phyloP scores from a whole-genome alignment of 2,329 filamentous ascomycete genomes.

The Monosporascus sp. region DNA sequence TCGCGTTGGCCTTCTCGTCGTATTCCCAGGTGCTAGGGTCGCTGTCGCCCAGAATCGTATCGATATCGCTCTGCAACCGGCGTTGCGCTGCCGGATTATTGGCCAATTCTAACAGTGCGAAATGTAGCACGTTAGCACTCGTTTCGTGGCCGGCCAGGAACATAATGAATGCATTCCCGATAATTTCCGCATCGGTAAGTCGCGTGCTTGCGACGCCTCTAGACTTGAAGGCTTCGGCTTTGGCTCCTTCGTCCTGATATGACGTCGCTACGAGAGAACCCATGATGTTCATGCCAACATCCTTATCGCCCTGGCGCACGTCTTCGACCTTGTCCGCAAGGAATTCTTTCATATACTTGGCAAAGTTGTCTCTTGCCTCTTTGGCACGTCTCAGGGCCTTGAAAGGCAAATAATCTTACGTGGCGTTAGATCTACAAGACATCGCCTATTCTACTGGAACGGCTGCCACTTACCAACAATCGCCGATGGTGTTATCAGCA shows the following conservation, averaged over 20 bases:
- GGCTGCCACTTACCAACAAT: slow-evolving; percentile 38
- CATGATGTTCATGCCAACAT: slow-evolving; percentile 50
- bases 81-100: slow-evolving; percentile 59
- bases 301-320: slow-evolving; percentile 28
- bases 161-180: slow-evolving; percentile 67
- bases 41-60: slow-evolving; percentile 54
- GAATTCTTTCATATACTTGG: slow-evolving; percentile 65
- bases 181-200: slow-evolving; percentile 57
- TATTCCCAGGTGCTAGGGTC: slow-evolving; percentile 64
- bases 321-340: slow-evolving; percentile 52
- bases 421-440: slow-evolving; percentile 2
- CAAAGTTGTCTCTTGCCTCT: slow-evolving; percentile 56
- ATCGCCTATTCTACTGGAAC: not conserved
- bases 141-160: slow-evolving; percentile 76
- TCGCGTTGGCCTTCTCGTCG: slow-evolving; percentile 56
- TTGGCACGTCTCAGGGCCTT: slow-evolving; percentile 45
- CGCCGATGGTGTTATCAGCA: slow-evolving; percentile 55
- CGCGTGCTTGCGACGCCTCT: slow-evolving; percentile 17
- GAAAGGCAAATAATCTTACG: slow-evolving; percentile 38
- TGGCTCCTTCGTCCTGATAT: slow-evolving; percentile 23
- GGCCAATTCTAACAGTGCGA: slow-evolving; percentile 63
- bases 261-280: slow-evolving; percentile 43
- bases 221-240: slow-evolving; percentile 13
- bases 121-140: slow-evolving; percentile 70
- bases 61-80: slow-evolving; percentile 62